Percentiles rank a stretch among this genome's conserved stretches.
Conservation (phyloP, 2,329 filamentous ascomycete genomes). For the Neophaeococcomyces mojaviensis region DNA sequence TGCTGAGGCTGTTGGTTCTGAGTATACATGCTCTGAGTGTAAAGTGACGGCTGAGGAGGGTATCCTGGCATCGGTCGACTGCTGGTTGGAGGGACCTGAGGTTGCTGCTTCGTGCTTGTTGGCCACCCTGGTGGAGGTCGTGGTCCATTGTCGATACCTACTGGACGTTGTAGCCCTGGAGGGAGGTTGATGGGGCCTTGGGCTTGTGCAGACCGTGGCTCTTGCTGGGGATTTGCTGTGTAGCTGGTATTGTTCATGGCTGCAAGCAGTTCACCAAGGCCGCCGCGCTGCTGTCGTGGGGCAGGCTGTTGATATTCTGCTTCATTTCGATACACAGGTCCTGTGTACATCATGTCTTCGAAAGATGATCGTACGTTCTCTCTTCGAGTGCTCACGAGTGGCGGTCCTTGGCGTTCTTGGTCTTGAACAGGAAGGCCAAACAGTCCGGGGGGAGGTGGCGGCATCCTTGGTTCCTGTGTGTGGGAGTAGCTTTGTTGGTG, state of each 20-base stretch:
- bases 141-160: slow-evolving; percentile 37
- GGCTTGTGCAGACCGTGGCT: slow-evolving; percentile 29
- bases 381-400: slow-evolving; percentile 12
- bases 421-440: slow-evolving; percentile 10
- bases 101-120: slow-evolving; percentile 25
- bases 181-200: slow-evolving; percentile 23
- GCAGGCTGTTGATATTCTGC: slow-evolving; percentile 22
- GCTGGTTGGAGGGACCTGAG: slow-evolving; percentile 28
- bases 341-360: slow-evolving; percentile 38
- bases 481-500: slow-evolving; percentile 10
- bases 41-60: not conserved
- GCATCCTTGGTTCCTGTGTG: slow-evolving; percentile 10
- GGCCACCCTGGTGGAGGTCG: slow-evolving; percentile 31
- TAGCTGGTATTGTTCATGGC: slow-evolving; percentile 21
- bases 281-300: slow-evolving; percentile 32
- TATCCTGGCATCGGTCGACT: slow-evolving; percentile 26
- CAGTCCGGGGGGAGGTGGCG: slow-evolving; percentile 5
- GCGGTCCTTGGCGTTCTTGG: slow-evolving; percentile 8
- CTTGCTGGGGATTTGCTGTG: slow-evolving; percentile 29
- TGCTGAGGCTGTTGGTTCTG: slow-evolving; percentile 1
- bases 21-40: not conserved
- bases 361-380: slow-evolving; percentile 24
- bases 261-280: slow-evolving; percentile 24
- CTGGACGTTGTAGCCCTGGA: slow-evolving; percentile 35
- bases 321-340: slow-evolving; percentile 32